Evolutionary conservation across 805 yeast genomes (phyloP), one percentile per base, ranked within the genome.

Genomic region (Myxozyma lipomycoides): DNA sequence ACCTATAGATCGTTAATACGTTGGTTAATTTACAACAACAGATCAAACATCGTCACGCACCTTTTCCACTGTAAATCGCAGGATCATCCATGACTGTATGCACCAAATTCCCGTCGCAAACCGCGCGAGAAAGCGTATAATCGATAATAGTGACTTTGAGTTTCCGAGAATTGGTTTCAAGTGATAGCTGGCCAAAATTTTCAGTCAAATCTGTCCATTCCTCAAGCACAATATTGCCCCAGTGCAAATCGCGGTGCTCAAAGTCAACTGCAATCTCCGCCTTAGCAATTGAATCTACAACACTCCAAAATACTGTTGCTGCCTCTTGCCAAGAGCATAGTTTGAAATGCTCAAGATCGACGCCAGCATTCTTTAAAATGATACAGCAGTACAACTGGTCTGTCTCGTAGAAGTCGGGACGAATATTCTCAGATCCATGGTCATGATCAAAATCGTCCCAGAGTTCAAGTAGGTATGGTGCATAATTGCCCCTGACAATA

Each of bases 221-320:
- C 25, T 71, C 71, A 17, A 84, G 68, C 15, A 82, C 68, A 46
- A 84, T 70, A 61, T 84, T 84, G 10, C 83, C 82, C 75, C 84
- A 73, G 55, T 81, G 84, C 51, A 84, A 65, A 64, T 84, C 86
- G 42, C 91, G 72, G 61, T 84, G 91, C 65, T 84, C 90, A 65
- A 83, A 83, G 53, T 75, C 71, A 52, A 70, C 68, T 34, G 67
- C 62, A 15, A 69, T 64, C 64, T 84, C 89, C 1, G 79, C 83
- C 7, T 66, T 66, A 23, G 77, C 73, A 23, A 84, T 65, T 3
- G 72, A 65, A n/a, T 69, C 64, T 1, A 72, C 79, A 23, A 80
- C 67, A 53, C 73, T 73, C 78, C 81, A 76, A 58, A 84, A 81
- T 1, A 84, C 73, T 7, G 54, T 48, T 62, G 70, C 63, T 10